These are phyloP conservation scores for Penicillium crystallinum DNA, from an alignment of 495 filamentous ascomycete genomes.

Conservation along the genomic window DNA sequence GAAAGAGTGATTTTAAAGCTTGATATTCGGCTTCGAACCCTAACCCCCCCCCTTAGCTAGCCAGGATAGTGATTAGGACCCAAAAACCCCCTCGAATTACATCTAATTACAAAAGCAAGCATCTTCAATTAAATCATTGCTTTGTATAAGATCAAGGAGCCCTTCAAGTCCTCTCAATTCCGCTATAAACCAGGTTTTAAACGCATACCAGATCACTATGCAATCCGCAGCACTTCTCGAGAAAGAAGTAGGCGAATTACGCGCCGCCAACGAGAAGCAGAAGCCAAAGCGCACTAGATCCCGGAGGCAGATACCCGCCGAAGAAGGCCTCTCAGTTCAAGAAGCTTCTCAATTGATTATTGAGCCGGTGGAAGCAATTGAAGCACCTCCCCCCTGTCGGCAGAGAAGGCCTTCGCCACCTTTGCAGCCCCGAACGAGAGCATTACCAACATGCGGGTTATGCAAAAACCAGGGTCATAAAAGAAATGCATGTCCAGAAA, in stretches of 20 bases:
- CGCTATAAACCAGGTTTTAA: conserved; percentile 3
- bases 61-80: background rate
- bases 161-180: background rate
- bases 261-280: too few relatives aligned
- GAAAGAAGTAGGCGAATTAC: too few relatives aligned
- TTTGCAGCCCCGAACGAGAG: too few relatives aligned
- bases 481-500: too few relatives aligned
- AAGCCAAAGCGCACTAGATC: too few relatives aligned
- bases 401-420: too few relatives aligned
- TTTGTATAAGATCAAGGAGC: background rate
- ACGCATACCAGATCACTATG: background rate
- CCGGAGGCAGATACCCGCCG: too few relatives aligned
- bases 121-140: background rate
- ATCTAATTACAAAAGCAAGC: background rate
- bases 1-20: conserved; percentile 4
- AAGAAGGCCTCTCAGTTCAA: too few relatives aligned
- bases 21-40: conserved; percentile 5
- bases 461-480: too few relatives aligned
- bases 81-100: background rate
- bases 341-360: background rate
- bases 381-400: too few relatives aligned
- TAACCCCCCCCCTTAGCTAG: background rate
- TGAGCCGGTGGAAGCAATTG: too few relatives aligned
- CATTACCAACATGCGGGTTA: too few relatives aligned
- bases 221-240: background rate